phyloP scores from a whole-genome alignment of 2,329 filamentous ascomycete genomes.

The Graphilbum ipis-grandicollis region DNA sequence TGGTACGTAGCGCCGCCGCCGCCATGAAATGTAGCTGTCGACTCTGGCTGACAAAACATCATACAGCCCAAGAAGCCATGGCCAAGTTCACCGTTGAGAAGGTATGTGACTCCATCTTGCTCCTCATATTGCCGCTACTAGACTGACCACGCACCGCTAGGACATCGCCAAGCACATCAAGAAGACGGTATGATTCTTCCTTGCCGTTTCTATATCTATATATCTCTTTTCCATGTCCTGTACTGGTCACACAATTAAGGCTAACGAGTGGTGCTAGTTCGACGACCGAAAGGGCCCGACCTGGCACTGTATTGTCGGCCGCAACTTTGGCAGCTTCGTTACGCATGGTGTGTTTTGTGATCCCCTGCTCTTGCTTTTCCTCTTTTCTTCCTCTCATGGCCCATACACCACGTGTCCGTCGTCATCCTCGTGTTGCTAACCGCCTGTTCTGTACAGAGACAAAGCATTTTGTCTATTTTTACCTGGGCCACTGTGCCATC shows the following conservation, averaged over 20 bases:
- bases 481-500: constrained; percentile 95
- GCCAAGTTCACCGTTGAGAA: constrained; percentile 45
- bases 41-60: not conserved
- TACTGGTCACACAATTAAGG: not conserved
- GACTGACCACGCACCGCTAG: constrained; percentile 23
- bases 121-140: not conserved
- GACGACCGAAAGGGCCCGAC: constrained; percentile 93
- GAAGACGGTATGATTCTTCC: constrained; percentile 48
- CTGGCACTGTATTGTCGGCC: constrained; percentile 97
- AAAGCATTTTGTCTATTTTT: constrained; percentile 99
- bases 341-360: constrained; percentile 58
- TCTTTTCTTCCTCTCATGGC: not conserved
- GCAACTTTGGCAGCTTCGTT: constrained; percentile 98
- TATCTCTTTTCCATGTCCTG: no score
- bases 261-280: no score
- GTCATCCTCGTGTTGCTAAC: no score
- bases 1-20: constrained; percentile 65
- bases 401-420: no score
- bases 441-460: constrained; percentile 46
- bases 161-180: constrained; percentile 95
- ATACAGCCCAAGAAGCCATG: constrained; percentile 43
- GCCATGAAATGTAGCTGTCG: no score
- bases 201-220: constrained; percentile 1
- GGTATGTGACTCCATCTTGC: constrained; percentile 16
- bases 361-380: not conserved